phyloP scores from a whole-genome alignment of 257 asterid genomes.

The Verbena officinalis region DNA sequence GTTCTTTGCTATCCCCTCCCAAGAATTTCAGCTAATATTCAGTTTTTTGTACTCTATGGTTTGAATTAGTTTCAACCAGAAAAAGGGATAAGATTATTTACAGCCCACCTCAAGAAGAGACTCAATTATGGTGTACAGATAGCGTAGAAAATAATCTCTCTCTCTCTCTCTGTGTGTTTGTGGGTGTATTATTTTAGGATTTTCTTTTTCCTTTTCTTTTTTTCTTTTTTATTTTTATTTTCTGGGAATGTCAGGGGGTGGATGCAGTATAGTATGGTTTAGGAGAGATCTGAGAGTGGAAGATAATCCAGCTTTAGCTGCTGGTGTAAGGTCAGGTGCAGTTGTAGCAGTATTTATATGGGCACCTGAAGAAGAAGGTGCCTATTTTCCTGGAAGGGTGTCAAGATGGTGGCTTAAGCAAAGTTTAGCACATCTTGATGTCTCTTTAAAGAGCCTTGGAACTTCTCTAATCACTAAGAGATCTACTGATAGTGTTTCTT shows the following conservation, averaged over 20 bases:
- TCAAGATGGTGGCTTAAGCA: conserved; percentile 98
- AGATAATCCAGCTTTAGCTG: conserved; percentile 89
- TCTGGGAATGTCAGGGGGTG: conserved; percentile 60
- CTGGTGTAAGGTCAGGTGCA: conserved; percentile 84
- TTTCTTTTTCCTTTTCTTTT: neutral
- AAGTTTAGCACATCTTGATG: conserved; percentile 78
- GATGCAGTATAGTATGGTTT: conserved; percentile 90
- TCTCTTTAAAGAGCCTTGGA: conserved; percentile 81
- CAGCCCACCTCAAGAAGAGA: conserved; percentile 17
- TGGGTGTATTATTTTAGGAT: conserved; percentile 4
- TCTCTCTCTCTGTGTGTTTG: neutral
- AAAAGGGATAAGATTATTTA: conserved; percentile 29
- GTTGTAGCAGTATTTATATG: conserved; percentile 76
- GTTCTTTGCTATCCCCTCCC: conserved; percentile 16
- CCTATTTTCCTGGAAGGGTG: conserved; percentile 80
- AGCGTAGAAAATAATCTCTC: neutral
- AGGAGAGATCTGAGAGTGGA: conserved; percentile 96
- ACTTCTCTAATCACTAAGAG: conserved; percentile 82
- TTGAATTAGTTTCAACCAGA: conserved; percentile 25
- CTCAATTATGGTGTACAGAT: conserved; percentile 9
- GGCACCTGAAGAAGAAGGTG: conserved; percentile 98
- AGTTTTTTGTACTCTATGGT: conserved; percentile 15
- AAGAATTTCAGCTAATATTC: conserved; percentile 15
- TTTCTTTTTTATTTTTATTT: neutral
- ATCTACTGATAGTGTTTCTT: conserved; percentile 80